These are phyloP conservation scores for Bisporella sp. DNA, from an alignment of 2,329 filamentous ascomycete species.

Conservation along the genomic window DNA sequence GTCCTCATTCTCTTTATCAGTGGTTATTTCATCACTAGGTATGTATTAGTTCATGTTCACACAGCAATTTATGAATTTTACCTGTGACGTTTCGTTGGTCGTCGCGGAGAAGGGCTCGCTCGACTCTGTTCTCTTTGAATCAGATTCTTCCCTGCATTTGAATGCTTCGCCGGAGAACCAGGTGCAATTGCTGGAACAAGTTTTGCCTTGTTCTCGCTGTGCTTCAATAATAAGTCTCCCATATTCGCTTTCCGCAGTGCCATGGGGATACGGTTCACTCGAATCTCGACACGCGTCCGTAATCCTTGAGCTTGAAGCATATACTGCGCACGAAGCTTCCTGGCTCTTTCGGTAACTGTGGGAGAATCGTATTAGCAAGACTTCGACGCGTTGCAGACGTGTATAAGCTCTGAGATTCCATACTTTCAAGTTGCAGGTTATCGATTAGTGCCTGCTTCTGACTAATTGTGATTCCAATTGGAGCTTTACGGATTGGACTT, in stretches of 20 bases:
- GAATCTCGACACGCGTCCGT: slow-evolving; percentile 80
- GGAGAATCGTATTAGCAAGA: slow-evolving; percentile 7
- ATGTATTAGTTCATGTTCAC: slow-evolving; percentile 15
- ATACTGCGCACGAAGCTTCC: slow-evolving; percentile 84
- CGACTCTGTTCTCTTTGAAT: slow-evolving; percentile 18
- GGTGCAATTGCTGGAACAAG: slow-evolving; percentile 7
- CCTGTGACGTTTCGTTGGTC: slow-evolving; percentile 44
- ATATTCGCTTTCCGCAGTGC: slow-evolving; percentile 74
- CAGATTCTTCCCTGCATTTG: slow-evolving; percentile 19
- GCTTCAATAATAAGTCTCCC: slow-evolving; percentile 55
- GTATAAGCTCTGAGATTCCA: slow-evolving; percentile 23
- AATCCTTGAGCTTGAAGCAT: slow-evolving; percentile 81
- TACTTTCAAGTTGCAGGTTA: slow-evolving; percentile 84
- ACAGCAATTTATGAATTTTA: slow-evolving; percentile 28
- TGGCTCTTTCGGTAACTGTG: slow-evolving; percentile 77
- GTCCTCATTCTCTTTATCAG: slow-evolving; percentile 71
- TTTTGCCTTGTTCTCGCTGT: slow-evolving; percentile 13
- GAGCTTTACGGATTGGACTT: slow-evolving; percentile 58
- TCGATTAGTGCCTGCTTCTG: slow-evolving; percentile 87
- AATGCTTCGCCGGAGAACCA: slow-evolving; percentile 7
- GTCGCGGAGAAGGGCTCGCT: slow-evolving; percentile 21
- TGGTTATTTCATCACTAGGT: slow-evolving; percentile 54
- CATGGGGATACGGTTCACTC: slow-evolving; percentile 84
- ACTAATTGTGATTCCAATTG: slow-evolving; percentile 52
- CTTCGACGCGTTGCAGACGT: slow-evolving; percentile 6